Base-by-base conservation (phyloP, 805 yeast genomes). In the Ogataea kodamae region DNA sequence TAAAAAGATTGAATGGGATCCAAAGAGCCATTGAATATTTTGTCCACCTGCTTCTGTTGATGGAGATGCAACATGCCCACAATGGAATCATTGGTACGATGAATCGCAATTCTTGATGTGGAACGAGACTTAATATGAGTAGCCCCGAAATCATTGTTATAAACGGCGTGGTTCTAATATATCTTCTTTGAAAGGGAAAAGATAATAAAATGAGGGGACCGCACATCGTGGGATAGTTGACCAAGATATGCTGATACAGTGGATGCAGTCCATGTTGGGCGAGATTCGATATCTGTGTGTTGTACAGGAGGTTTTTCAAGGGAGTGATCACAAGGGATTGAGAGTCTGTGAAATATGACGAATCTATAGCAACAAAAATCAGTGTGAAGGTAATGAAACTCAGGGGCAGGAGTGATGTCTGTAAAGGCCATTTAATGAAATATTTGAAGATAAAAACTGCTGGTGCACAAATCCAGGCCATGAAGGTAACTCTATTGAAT, bases 21-120 rank as follows among this genome's bases (percentile, higher is more conserved):
- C 95, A 85, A 0, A 58, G 22, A 19, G 56, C 48, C 11, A 68
- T 44, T 4, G 64, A 34, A 4, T 54, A 22, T 4, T 57, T 44
- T 6, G 55, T 44, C 15, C 18, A 29, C 16, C 18, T 33, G 9
- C 29, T 8, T 22, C 37, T 30, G 17, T 47, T 40, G 9, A 53
- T 44, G 6, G 44, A 26, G 4, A 76, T 63, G 37, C 84, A 73
- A 10, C 78, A 67, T 39, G 79, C 72, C 6, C 76, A 52, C 8
- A 89, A 60, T 0, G 98, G 97, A 2, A 83, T 63, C 13, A 81
- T 52, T 0, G 98, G 97, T 1, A 78, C 54, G 26, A 94, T 59
- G 54, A 92, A 92, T 33, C 99, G 65, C n/a, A 87, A 66, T 54
- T 92, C 99, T 57, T 92, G 99, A 56, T 92, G 99, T 10, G 94